Evolutionary conservation across 768 basidiomycete genomes (phyloP).

Genomic region (Tricholoma flavovirens): DNA sequence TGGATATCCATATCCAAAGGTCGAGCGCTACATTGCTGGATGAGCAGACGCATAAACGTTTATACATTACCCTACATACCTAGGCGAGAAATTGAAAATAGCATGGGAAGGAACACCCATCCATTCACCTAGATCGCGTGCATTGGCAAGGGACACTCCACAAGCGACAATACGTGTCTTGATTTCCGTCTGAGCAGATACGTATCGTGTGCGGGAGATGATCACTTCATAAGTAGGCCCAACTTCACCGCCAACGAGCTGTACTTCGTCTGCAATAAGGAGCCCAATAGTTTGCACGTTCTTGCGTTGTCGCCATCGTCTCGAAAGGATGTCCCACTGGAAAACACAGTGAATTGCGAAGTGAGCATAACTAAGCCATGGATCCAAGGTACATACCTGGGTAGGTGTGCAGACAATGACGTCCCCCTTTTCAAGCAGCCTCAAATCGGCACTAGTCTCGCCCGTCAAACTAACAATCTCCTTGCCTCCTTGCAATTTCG

Average conservation of each 20-base stretch:
- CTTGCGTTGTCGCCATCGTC: conserved; percentile 95
- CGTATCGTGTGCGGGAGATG: conserved; percentile 94
- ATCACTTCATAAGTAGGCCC: conserved; percentile 97
- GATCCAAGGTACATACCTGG: conserved; percentile 50
- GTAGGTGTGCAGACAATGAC: conserved; percentile 91
- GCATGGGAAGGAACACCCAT: conserved; percentile 91
- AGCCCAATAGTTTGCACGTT: conserved; percentile 92
- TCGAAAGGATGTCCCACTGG: conserved; percentile 94
- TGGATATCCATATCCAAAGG: conserved; percentile 97
- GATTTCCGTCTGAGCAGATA: conserved; percentile 87
- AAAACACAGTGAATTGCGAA: background rate
- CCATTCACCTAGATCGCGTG: conserved; percentile 95
- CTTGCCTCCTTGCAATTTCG: conserved; percentile 81
- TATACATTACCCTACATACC: conserved; percentile 34
- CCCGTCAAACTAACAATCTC: conserved; percentile 92
- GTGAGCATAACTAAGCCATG: too few species aligned
- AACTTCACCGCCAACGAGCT: conserved; percentile 89
- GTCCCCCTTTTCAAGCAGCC: conserved; percentile 85
- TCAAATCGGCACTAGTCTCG: conserved; percentile 87
- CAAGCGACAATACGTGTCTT: conserved; percentile 95
- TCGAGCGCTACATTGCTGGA: conserved; percentile 58
- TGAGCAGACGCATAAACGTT: conserved; percentile 5
- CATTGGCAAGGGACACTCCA: conserved; percentile 92
- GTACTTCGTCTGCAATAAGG: conserved; percentile 92
- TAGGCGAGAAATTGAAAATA: conserved; percentile 96